Evolutionary conservation across 2,329 filamentous ascomycete species (phyloP).

Genomic region (Aspergillus vadensis): DNA sequence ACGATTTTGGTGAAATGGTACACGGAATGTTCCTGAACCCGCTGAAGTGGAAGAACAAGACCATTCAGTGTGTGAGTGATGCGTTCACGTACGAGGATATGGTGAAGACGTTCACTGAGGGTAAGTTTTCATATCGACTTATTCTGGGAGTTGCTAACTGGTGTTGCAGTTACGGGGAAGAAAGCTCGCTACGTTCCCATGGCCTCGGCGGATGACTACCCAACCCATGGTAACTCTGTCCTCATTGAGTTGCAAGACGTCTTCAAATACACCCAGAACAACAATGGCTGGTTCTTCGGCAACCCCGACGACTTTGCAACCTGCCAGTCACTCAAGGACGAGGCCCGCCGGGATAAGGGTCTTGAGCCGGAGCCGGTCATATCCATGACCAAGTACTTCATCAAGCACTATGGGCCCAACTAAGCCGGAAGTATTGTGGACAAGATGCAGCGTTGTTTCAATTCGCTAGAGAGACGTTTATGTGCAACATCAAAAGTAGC

Average conservation of each 20-base stretch:
- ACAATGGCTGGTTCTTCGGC: constrained; percentile 1
- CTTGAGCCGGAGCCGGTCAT: background rate
- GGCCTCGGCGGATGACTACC: background rate
- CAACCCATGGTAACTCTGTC: background rate
- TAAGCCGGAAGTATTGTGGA: background rate
- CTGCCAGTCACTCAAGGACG: constrained; percentile 1
- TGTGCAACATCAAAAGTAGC: background rate
- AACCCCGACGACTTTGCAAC: background rate
- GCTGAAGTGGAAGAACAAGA: background rate
- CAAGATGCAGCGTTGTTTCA: background rate
- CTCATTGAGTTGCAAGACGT: constrained; percentile 4
- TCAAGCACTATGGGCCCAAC: constrained; percentile 1
- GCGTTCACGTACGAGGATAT: background rate
- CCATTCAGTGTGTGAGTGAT: constrained; percentile 1
- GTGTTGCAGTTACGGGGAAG: background rate
- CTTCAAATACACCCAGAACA: background rate
- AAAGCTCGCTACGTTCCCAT: background rate
- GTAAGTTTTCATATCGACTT: background rate
- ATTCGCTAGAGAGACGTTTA: background rate
- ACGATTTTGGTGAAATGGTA: constrained; percentile 8
- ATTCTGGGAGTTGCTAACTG: background rate
- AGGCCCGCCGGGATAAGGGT: constrained; percentile 1
- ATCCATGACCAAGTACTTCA: background rate
- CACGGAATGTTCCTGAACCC: constrained; percentile 5
- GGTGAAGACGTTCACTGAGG: background rate